Conservation (phyloP, 163 green algal genomes). For the Volvox carteri region DNA sequence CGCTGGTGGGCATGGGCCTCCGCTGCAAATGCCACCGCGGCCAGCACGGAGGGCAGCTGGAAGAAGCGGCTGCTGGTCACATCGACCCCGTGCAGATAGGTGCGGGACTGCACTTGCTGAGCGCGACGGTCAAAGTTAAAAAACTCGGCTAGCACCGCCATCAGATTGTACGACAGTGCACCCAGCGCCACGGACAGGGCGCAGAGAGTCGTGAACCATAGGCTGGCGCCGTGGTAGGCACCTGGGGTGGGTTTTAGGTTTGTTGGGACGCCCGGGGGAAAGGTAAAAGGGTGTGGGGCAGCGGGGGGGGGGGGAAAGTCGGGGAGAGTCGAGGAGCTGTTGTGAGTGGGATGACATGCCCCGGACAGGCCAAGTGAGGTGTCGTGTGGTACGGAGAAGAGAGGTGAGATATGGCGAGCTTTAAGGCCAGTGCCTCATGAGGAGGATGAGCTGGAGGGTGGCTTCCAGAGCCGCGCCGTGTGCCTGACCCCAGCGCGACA, state of each 20-base stretch:
- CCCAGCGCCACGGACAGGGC: constrained; percentile 56
- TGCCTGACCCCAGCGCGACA: too few species aligned
- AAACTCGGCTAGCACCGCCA: constrained; percentile 31
- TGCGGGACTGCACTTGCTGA: constrained; percentile 14
- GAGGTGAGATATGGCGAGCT: too few species aligned
- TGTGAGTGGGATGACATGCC: too few species aligned
- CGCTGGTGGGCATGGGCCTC: constrained; percentile 69
- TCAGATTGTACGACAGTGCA: constrained; percentile 55
- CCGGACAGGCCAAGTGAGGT: too few species aligned
- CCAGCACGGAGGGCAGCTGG: constrained; percentile 52
- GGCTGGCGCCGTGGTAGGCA: constrained; percentile 27
- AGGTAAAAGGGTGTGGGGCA: not conserved
- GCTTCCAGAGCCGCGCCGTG: too few species aligned
- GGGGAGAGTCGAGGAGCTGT: too few species aligned
- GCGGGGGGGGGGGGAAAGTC: not conserved
- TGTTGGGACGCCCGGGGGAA: too few species aligned
- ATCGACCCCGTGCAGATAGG: constrained; percentile 69
- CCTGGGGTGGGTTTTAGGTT: not conserved
- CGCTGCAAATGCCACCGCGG: constrained; percentile 73
- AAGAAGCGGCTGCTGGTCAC: constrained; percentile 62
- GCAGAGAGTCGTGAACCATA: constrained; percentile 62
- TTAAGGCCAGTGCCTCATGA: too few species aligned
- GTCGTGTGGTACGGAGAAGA: too few species aligned
- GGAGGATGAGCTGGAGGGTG: too few species aligned
- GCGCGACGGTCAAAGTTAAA: constrained; percentile 41